phyloP scores from a whole-genome alignment of 768 basidiomycete species.

The Kwoniella mangroviensis region DNA sequence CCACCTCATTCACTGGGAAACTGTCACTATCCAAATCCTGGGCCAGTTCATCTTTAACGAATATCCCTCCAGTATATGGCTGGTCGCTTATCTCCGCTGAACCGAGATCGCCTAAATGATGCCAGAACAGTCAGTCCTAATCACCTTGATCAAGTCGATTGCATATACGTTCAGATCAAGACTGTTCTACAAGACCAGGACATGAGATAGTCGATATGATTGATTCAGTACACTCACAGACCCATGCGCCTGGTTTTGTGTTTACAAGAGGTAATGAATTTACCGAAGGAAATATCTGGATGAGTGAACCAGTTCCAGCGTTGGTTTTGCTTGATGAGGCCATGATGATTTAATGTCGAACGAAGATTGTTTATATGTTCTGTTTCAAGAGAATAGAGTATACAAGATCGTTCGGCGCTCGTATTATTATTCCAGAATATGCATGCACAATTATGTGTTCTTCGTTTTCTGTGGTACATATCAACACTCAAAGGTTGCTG shows the following conservation, averaged over 20 bases:
- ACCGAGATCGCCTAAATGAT: slow-evolving; percentile 1
- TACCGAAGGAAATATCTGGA: slow-evolving; percentile 3
- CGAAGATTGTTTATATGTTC: too few species aligned
- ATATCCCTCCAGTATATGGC: slow-evolving; percentile 11
- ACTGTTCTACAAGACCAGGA: background rate
- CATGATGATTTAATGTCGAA: background rate
- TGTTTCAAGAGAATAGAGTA: too few species aligned
- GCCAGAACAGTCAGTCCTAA: background rate
- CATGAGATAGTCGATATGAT: background rate
- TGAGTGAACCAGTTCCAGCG: background rate
- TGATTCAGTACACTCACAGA: background rate
- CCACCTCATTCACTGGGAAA: slow-evolving; percentile 15
- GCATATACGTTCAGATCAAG: background rate
- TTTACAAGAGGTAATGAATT: slow-evolving; percentile 5
- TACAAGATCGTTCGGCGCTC: too few species aligned
- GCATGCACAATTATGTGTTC: too few species aligned
- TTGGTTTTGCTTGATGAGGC: background rate
- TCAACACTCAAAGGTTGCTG: too few species aligned
- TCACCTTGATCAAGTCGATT: too few species aligned
- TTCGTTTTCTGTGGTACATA: too few species aligned
- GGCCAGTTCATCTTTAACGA: slow-evolving; percentile 14
- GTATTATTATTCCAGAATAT: too few species aligned
- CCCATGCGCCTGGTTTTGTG: slow-evolving; percentile 9
- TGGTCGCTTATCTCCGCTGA: slow-evolving; percentile 13
- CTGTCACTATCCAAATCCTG: slow-evolving; percentile 9